Evolutionary conservation across 1,284 basidiomycete genomes (phyloP), one percentile per base, ranked within the genome.

Genomic region (Rhodotorula sp.): DNA sequence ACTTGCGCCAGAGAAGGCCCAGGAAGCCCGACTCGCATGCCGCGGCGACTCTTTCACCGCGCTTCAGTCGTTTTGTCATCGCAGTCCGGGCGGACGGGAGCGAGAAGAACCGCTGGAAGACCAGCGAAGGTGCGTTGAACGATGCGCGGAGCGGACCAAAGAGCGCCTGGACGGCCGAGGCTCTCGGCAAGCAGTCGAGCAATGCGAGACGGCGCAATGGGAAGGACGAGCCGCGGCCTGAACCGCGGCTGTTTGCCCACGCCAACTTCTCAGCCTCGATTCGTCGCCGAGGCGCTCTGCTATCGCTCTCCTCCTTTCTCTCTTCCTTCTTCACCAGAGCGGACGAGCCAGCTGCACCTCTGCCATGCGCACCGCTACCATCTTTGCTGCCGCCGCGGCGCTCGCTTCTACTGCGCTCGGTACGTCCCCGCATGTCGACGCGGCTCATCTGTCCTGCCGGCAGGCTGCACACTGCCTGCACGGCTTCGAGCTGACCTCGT

Each of bases 341-440:
- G 8, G 27, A 9, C 45, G 41, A 14, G 13, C 34, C 46, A 34
- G 19, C 49, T 21, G 14, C 13, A 8, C n/a, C 14, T 23, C 58
- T 19, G 14, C 61, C n/a, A 56, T 65, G 63, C 60, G 64, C 44
- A 16, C 63, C 5, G 9, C 56, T 25, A 44, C 59, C 12, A 53
- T 65, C 54, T 23, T 61, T 50, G 17, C 50, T 59, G 62, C 67
- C 25, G 52, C 55, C 10, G 54, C 44, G 4, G 66, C 50, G 4
- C 52, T 58, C 58, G 63, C 67, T 19, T 48, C 53, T 8, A 21
- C 64, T 25, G 53, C 64, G 4, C n/a, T 68, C 56, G 66, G 48
- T 63, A 4, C n/a, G 61, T 55, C 50, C 34, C 21, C 16, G 2
- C 19, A 25, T 17, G 42, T 2, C 17, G 41, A 12, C 10, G 16